These are phyloP conservation scores for Nicotiana benthamiana DNA, from an alignment of 257 asterid genomes.

Conservation along the genomic window DNA sequence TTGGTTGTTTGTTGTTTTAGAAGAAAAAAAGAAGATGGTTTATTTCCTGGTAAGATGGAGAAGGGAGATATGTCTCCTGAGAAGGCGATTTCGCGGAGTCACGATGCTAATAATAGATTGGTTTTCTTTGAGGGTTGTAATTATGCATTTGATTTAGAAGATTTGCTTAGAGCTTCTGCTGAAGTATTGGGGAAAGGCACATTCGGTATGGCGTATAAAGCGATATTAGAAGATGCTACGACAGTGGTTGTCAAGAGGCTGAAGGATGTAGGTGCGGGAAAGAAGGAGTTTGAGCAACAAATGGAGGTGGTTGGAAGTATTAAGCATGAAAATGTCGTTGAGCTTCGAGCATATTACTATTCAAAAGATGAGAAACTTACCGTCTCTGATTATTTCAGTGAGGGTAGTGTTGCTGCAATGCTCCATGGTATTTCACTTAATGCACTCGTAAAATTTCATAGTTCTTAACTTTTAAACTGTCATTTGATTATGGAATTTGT, in stretches of 20 bases:
- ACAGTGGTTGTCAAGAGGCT: constrained; percentile 86
- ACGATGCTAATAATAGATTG: constrained; percentile 63
- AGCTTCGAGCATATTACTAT: constrained; percentile 83
- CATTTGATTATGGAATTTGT: neutral
- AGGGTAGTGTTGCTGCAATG: constrained; percentile 79
- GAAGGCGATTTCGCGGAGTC: constrained; percentile 57
- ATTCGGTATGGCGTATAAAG: constrained; percentile 79
- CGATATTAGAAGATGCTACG: constrained; percentile 71
- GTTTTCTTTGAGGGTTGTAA: constrained; percentile 89
- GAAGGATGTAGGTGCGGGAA: constrained; percentile 86
- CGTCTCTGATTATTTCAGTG: constrained; percentile 69
- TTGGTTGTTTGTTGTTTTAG: constrained; percentile 53
- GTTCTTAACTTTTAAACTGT: neutral
- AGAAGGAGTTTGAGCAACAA: constrained; percentile 81
- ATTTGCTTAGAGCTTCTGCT: constrained; percentile 91
- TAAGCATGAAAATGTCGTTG: constrained; percentile 78
- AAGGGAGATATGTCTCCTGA: constrained; percentile 77
- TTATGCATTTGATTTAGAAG: constrained; percentile 83
- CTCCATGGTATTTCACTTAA: constrained; percentile 54
- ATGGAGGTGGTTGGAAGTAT: constrained; percentile 71
- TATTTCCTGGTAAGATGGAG: constrained; percentile 57
- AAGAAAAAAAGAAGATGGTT: constrained; percentile 33
- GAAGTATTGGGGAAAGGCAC: constrained; percentile 94
- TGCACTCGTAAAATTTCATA: neutral
- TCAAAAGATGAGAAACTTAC: constrained; percentile 96